Base-by-base conservation (phyloP, 495 filamentous ascomycete species). In the Parachaetomium inaequale region DNA sequence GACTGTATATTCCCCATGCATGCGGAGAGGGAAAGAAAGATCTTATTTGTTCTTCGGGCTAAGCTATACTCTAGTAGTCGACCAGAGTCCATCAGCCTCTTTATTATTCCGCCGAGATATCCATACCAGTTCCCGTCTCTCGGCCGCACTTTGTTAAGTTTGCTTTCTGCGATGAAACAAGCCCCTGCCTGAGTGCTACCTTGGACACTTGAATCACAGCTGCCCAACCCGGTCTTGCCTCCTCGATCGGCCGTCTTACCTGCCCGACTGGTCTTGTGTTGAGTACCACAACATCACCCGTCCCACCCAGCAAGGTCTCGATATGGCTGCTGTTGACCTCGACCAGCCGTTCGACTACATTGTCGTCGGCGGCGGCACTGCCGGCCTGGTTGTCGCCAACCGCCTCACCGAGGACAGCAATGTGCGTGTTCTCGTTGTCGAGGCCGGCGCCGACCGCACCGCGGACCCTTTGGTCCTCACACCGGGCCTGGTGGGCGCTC, bases 361-460 rank as follows among this genome's bases (percentile, higher is more conserved):
- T 61, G 87, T 96, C 67, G 84, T 95, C 15, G 91, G 90, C 62
- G 92, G 90, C 53, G 92, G 92, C 67, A 95, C 92, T 32, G 91
- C 92, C 7, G 92, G 92, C 58, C 90, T 92, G 73, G 90, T 93
- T 43, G 87, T 96, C 70, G 92, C 90, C 7, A 74, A 74, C 38
- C 75, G 84, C 10, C 72, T 86, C 10, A 76, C 75, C 32, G 82
- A 83, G 46, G 70, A 78, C 55, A 66, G 72, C 14, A 50, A 72
- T 34, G 67, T 75, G 6, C 55, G 64, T 2, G 78, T 87, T 6
- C 59, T 83, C 2, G 76, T 86, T 7, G 69, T 87, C 57, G 84
- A 87, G 66, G 82, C 82, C 17, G 84, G 84, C 1, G 72, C 74
- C 34, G 75, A 82, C 66, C 76, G 71, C 23, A 70, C 70, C n/a